Evolutionary conservation across 2,329 filamentous ascomycete genomes (phyloP), one percentile per base, ranked within the genome.

Genomic region (Sclerotinia trifoliorum): DNA sequence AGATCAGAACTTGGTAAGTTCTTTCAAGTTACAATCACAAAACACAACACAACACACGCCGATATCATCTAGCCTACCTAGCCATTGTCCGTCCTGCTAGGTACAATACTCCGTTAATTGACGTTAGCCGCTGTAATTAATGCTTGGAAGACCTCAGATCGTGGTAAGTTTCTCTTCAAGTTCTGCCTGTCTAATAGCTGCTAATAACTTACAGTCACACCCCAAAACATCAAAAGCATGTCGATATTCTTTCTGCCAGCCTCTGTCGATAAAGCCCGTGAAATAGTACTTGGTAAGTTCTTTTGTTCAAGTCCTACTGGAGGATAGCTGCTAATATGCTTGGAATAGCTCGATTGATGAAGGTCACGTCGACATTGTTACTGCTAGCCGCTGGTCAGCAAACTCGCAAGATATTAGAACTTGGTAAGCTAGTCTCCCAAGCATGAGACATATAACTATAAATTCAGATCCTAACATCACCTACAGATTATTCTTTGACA

Each of bases 171-270:
- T 8, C n/a, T 19, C 3, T 21, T 58, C 15, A 51, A 39, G 29
- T 62, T 39, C 15, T 1, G 11, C 13, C 5, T 13, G 0, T 15
- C 5, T 42, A 32, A 19, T 35, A 51, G 15, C 32, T 42, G n/a
- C 15, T 62, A 26, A 62, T 35, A 10, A 62, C 2, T 26, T 6
- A 11, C 5, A 62, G 46, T 21, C 8, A 2, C 26, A 10, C 8
- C 19, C 4, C 4, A 1, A 6, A 4, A 1, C 0, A 15, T 21
- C 46, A 5, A 8, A 2, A 39, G 13, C 2, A 21, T 17, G 3
- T 42, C 1, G 5, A 63, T 51, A 24, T 26, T 51, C 32, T 26
- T 63, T 46, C 32, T 26, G 29, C 32, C n/a, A 21, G 39, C 39
- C 39, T 0, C 11, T 15, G 5, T 39, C 21, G 5, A 32, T 10